phyloP scores from a whole-genome alignment of 2,329 filamentous ascomycete species.

The Juglanconis sp. region DNA sequence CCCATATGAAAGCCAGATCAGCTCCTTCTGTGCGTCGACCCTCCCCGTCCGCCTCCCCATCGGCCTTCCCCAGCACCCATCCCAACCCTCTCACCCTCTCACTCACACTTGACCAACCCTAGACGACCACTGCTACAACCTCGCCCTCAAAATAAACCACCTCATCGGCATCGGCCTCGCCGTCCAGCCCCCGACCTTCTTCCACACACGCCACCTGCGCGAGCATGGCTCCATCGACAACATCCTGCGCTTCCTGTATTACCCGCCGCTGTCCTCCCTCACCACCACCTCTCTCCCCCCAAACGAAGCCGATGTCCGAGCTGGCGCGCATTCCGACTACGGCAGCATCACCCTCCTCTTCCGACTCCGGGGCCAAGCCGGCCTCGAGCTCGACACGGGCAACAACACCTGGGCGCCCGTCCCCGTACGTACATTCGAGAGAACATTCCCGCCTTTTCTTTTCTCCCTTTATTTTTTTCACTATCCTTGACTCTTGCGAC shows the following conservation, averaged over 20 bases:
- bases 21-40: constrained; percentile 69
- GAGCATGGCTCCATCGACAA: constrained; percentile 47
- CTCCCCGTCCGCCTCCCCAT: neutral
- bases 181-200: constrained; percentile 52
- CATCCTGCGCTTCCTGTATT: constrained; percentile 70
- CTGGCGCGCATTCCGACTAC: constrained; percentile 91
- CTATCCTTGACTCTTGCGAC: no score
- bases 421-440: constrained; percentile 35
- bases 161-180: constrained; percentile 77
- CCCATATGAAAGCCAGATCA: constrained; percentile 58
- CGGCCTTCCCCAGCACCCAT: neutral
- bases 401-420: constrained; percentile 57
- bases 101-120: neutral
- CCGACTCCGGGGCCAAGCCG: constrained; percentile 78
- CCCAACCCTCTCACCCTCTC: neutral
- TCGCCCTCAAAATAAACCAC: constrained; percentile 50
- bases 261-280: constrained; percentile 52
- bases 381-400: constrained; percentile 71
- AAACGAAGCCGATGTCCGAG: constrained; percentile 64
- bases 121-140: constrained; percentile 18
- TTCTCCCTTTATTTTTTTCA: no score
- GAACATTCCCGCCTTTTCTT: no score
- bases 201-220: constrained; percentile 48
- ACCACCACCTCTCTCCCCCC: constrained; percentile 21
- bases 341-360: constrained; percentile 73